Evolutionary conservation across 805 yeast genomes (phyloP).

Genomic region (Soucietia sequanensis): DNA sequence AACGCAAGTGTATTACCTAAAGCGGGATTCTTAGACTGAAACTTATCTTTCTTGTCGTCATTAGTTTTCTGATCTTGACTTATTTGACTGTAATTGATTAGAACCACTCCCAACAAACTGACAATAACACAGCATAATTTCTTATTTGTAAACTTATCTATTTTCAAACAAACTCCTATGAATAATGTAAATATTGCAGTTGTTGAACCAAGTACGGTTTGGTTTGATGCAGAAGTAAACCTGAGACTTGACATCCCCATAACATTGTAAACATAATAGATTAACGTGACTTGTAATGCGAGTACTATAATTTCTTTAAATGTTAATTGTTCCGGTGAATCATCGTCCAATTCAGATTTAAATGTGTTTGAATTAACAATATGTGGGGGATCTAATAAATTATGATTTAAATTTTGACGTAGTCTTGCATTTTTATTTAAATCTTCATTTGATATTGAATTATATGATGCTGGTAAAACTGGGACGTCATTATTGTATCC

Average conservation of each 20-base stretch:
- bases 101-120: constrained; percentile 47
- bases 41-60: constrained; percentile 20
- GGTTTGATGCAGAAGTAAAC: constrained; percentile 54
- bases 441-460: neutral
- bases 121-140: constrained; percentile 43
- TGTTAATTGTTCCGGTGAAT: constrained; percentile 17
- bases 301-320: constrained; percentile 30
- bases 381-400: neutral
- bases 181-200: constrained; percentile 51
- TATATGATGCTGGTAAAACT: neutral
- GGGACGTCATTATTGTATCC: neutral
- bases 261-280: constrained; percentile 43
- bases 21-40: constrained; percentile 34
- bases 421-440: constrained; percentile 1
- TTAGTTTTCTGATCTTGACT: constrained; percentile 1
- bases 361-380: constrained; percentile 1
- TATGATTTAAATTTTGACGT: neutral
- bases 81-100: constrained; percentile 41
- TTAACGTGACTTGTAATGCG: constrained; percentile 38
- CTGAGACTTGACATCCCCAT: constrained; percentile 42
- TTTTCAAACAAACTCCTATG: constrained; percentile 38
- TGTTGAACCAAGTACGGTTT: constrained; percentile 50
- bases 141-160: constrained; percentile 41
- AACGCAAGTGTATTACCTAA: constrained; percentile 48
- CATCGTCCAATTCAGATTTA: constrained; percentile 2